Conservation (phyloP, 306 rosid species). For the Dicorynia guianensis region DNA sequence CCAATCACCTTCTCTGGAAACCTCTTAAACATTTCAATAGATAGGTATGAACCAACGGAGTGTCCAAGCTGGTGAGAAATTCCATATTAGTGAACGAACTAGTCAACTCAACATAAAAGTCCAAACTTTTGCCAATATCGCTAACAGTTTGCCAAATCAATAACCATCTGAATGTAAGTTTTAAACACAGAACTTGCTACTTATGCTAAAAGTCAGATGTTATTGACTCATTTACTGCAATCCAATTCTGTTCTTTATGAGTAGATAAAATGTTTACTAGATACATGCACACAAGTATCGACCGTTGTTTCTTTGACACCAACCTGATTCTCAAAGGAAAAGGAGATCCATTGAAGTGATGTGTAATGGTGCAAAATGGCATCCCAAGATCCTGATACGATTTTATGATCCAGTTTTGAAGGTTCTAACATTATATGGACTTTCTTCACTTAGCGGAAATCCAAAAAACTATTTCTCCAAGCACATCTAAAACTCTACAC, state of each 20-base stretch:
- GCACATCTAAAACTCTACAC: background rate
- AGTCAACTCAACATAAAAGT: slow-evolving; percentile 28
- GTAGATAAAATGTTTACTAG: slow-evolving; percentile 18
- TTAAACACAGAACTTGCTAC: slow-evolving; percentile 5
- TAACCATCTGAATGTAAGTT: slow-evolving; percentile 6
- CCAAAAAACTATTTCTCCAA: slow-evolving; percentile 20
- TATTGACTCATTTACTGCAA: slow-evolving; percentile 11
- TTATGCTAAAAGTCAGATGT: slow-evolving; percentile 32
- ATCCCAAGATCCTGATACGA: background rate
- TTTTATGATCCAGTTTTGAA: background rate
- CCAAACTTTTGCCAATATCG: slow-evolving; percentile 12
- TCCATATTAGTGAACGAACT: slow-evolving; percentile 38
- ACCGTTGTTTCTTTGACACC: background rate
- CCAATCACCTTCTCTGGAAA: slow-evolving; percentile 65
- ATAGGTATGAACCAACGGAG: slow-evolving; percentile 85
- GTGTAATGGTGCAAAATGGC: background rate
- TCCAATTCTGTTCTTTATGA: slow-evolving; percentile 34
- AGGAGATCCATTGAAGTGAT: slow-evolving; percentile 12
- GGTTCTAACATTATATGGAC: background rate
- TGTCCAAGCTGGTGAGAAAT: slow-evolving; percentile 77
- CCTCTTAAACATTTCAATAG: slow-evolving; percentile 66
- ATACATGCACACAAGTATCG: slow-evolving; percentile 25
- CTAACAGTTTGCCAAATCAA: slow-evolving; percentile 22
- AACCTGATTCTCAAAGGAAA: slow-evolving; percentile 20
- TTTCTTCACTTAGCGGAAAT: slow-evolving; percentile 18